phyloP scores from a whole-genome alignment of 1,284 basidiomycete genomes.

The Tilletia caries region DNA sequence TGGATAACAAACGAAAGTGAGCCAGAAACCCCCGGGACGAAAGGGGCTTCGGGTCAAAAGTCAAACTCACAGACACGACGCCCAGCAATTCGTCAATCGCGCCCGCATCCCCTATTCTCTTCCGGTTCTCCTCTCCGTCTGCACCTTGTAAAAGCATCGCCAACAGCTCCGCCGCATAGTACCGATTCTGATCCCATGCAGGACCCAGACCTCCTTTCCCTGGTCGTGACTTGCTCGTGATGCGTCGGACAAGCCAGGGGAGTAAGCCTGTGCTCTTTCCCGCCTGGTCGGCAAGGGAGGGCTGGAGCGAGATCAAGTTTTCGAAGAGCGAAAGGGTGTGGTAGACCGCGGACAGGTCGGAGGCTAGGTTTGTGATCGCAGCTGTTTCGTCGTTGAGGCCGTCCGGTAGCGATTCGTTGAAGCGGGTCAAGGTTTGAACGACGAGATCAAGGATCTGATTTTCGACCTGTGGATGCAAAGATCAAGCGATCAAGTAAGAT shows the following conservation, averaged over 20 bases:
- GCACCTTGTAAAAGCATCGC: slow-evolving; percentile 73
- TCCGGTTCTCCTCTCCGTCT: slow-evolving; percentile 20
- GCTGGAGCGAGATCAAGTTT: slow-evolving; percentile 81
- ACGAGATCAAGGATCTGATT: slow-evolving; percentile 81
- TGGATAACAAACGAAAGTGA: no score
- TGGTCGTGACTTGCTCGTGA: slow-evolving; percentile 65
- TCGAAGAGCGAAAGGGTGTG: slow-evolving; percentile 71
- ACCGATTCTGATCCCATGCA: slow-evolving; percentile 47
- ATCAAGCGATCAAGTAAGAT: no score
- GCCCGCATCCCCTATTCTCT: slow-evolving; percentile 57
- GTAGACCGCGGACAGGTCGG: slow-evolving; percentile 35
- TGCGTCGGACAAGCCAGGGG: slow-evolving; percentile 66
- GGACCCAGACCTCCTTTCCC: slow-evolving; percentile 51
- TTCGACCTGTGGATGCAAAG: slow-evolving; percentile 61
- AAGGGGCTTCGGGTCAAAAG: not conserved
- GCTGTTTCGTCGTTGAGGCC: not conserved
- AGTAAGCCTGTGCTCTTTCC: slow-evolving; percentile 58
- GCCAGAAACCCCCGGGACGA: no score
- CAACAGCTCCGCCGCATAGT: slow-evolving; percentile 62
- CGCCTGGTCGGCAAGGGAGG: slow-evolving; percentile 60
- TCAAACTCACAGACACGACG: slow-evolving; percentile 69
- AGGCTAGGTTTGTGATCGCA: not conserved
- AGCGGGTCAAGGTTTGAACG: slow-evolving; percentile 72
- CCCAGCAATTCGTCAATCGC: slow-evolving; percentile 77
- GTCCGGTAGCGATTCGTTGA: slow-evolving; percentile 29